Percentiles rank a stretch among this genome's conserved stretches.
Evolutionary conservation across 352 stramenopile species (phyloP).

Genomic region (Phytophthora podocarpi): DNA sequence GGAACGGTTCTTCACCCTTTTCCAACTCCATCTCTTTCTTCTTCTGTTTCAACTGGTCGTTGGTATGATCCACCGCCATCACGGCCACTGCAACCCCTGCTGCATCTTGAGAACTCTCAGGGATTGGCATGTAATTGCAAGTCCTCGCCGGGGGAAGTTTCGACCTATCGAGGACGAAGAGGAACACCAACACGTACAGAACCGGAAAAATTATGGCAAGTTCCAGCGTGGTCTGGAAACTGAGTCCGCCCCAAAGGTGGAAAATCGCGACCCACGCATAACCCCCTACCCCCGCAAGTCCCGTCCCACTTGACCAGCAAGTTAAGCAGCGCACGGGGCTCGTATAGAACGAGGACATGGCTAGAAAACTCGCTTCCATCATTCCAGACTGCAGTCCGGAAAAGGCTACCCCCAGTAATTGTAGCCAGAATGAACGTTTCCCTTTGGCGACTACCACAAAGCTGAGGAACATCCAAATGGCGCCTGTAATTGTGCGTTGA

Average conservation of each 20-base stretch:
- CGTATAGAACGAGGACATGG: slow-evolving; percentile 85
- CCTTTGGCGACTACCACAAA: slow-evolving; percentile 78
- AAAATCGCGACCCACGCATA: slow-evolving; percentile 90
- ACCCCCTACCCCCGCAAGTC: slow-evolving; percentile 90
- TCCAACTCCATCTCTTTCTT: slow-evolving; percentile 18
- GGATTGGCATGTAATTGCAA: slow-evolving; percentile 49
- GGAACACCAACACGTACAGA: slow-evolving; percentile 68
- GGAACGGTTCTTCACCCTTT: neutral
- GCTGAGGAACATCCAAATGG: slow-evolving; percentile 82
- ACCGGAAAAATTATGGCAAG: slow-evolving; percentile 67
- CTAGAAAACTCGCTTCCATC: slow-evolving; percentile 91
- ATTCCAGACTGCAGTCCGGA: slow-evolving; percentile 87
- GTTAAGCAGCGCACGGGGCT: slow-evolving; percentile 78
- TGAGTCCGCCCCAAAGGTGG: slow-evolving; percentile 66
- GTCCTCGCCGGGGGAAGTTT: slow-evolving; percentile 42
- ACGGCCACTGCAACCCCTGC: slow-evolving; percentile 2
- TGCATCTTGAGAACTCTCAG: slow-evolving; percentile 31
- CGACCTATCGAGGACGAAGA: slow-evolving; percentile 61
- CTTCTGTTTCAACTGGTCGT: slow-evolving; percentile 23
- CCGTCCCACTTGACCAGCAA: slow-evolving; percentile 93
- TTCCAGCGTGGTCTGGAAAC: slow-evolving; percentile 66
- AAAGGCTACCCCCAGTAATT: slow-evolving; percentile 91
- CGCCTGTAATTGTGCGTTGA: slow-evolving; percentile 69
- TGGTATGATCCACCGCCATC: neutral
- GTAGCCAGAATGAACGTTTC: slow-evolving; percentile 56